A percentile compares a stretch with the other conserved stretches of the same genome.
Evolutionary conservation across 148 eudicot species (phyloP).

Genomic region (Vaccinium darrowii): DNA sequence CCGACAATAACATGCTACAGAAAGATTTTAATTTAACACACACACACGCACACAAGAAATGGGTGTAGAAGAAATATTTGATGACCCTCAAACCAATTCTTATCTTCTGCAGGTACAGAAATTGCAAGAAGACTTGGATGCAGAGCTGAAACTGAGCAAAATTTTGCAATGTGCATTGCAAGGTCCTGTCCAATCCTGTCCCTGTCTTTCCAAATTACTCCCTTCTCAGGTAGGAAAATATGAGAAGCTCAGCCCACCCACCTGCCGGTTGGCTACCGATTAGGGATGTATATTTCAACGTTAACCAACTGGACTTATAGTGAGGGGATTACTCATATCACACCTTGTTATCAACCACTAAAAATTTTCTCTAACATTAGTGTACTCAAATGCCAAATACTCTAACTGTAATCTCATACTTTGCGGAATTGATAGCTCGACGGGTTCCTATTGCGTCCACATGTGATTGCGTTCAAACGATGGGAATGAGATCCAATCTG

Average conservation of each 20-base stretch:
- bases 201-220: constrained; percentile 47
- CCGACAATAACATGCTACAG: neutral
- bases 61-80: neutral
- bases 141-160: constrained; percentile 56
- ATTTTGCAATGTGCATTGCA: constrained; percentile 62
- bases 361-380: neutral
- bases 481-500: neutral
- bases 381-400: neutral
- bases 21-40: too few relatives aligned
- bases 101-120: constrained; percentile 56
- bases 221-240: constrained; percentile 49
- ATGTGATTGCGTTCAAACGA: neutral
- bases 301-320: neutral
- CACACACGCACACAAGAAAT: neutral
- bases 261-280: neutral
- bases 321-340: neutral
- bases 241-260: neutral
- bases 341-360: neutral
- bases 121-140: constrained; percentile 58
- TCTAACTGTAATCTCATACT: neutral
- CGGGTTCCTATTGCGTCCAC: neutral
- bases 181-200: constrained; percentile 64
- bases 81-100: neutral
- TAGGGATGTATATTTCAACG: neutral
- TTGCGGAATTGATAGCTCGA: neutral